phyloP scores from a whole-genome alignment of 2,329 filamentous ascomycete genomes.

The Geosmithia flava region DNA sequence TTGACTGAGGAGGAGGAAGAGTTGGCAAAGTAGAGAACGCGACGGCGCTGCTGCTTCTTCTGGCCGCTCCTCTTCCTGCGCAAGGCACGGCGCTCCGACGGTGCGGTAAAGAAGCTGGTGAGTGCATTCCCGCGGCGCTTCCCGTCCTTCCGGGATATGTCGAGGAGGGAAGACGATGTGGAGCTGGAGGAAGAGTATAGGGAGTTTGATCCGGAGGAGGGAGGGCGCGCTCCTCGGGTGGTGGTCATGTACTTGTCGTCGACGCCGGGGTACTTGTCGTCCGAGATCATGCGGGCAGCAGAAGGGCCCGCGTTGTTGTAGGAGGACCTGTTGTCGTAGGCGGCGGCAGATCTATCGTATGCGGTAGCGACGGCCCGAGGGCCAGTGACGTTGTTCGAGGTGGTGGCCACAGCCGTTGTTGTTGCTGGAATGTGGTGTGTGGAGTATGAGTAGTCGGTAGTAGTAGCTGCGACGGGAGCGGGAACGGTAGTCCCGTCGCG shows the following conservation, averaged over 20 bases:
- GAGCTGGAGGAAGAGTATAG: constrained; percentile 32
- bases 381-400: background rate
- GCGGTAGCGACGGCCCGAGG: constrained; percentile 9
- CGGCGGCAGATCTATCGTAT: constrained; percentile 6
- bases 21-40: constrained; percentile 44
- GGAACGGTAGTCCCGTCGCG: constrained; percentile 9
- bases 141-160: constrained; percentile 47
- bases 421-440: background rate
- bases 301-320: constrained; percentile 6
- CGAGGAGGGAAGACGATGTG: constrained; percentile 47
- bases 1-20: constrained; percentile 57
- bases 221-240: constrained; percentile 1
- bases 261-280: background rate
- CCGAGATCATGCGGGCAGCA: too few species aligned
- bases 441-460: background rate
- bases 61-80: constrained; percentile 24
- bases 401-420: background rate
- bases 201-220: constrained; percentile 16
- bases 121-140: constrained; percentile 41
- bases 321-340: background rate
- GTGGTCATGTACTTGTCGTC: constrained; percentile 2
- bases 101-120: constrained; percentile 47
- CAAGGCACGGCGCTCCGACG: constrained; percentile 34
- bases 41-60: constrained; percentile 31
- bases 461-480: background rate